Conservation (phyloP, 169 alveolate genomes). For the Cryptosporidium meleagridis region DNA sequence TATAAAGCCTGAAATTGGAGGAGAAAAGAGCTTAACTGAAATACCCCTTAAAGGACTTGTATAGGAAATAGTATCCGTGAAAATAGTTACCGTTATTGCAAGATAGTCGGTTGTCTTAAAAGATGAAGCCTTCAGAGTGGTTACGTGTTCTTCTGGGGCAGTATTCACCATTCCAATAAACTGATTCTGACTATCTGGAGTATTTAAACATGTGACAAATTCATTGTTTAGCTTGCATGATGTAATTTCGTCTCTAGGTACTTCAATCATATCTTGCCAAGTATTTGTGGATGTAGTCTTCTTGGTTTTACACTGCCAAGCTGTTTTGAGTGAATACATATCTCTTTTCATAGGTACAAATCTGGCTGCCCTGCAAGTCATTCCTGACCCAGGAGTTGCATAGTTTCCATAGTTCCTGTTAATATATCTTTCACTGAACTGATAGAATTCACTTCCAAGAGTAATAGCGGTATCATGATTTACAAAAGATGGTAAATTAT, state of each 20-base stretch:
- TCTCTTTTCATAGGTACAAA: conserved; percentile 50
- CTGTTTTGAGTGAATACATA: conserved; percentile 47
- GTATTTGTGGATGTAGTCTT: not conserved
- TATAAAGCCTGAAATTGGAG: conserved; percentile 37
- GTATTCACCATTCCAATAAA: conserved; percentile 54
- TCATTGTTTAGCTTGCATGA: conserved; percentile 27
- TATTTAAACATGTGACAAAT: conserved; percentile 33
- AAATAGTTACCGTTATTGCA: conserved; percentile 26
- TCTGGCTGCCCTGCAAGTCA: conserved; percentile 73
- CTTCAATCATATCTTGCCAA: conserved; percentile 20
- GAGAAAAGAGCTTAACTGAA: conserved; percentile 64
- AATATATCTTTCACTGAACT: conserved; percentile 35
- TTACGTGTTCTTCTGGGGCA: conserved; percentile 7
- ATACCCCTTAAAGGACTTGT: conserved; percentile 33
- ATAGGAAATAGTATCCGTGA: conserved; percentile 53
- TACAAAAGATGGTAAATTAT: conserved; percentile 23
- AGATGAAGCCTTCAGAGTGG: conserved; percentile 26
- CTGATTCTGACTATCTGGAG: not conserved
- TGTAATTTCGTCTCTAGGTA: conserved; percentile 31
- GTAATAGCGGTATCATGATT: conserved; percentile 33
- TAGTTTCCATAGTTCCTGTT: conserved; percentile 59
- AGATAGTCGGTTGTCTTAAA: conserved; percentile 33
- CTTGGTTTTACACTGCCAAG: conserved; percentile 55
- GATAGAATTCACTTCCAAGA: conserved; percentile 58
- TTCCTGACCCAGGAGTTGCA: conserved; percentile 52